Conservation (phyloP, 73 alveolate genomes). For the Durusdinium trenchii region DNA sequence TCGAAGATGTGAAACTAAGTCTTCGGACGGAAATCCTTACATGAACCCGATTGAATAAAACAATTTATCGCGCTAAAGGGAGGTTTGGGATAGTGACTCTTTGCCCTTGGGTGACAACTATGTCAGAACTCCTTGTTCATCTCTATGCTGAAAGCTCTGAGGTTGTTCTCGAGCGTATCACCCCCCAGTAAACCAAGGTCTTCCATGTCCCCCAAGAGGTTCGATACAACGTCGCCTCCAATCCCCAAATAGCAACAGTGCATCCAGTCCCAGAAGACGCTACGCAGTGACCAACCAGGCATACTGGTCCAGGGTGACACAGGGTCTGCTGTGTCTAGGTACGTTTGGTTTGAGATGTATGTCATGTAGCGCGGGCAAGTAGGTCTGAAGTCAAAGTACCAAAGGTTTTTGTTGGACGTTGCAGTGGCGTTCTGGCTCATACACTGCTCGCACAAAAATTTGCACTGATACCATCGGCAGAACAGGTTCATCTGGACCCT, state of each 20-base stretch:
- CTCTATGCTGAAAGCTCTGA: background rate
- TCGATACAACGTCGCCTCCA: background rate
- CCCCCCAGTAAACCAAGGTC: background rate
- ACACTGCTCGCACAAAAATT: background rate
- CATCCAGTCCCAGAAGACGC: background rate
- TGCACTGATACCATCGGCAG: background rate
- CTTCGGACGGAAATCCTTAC: background rate
- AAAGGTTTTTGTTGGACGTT: background rate
- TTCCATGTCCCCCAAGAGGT: background rate
- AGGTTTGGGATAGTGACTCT: background rate
- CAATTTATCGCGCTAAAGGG: too few relatives aligned
- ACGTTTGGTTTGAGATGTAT: background rate
- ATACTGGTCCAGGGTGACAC: constrained; percentile 5
- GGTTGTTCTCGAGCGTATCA: background rate
- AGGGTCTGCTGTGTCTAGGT: background rate
- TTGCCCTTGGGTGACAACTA: background rate
- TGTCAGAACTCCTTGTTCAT: background rate
- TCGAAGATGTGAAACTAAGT: background rate
- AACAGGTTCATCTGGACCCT: background rate
- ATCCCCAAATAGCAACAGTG: background rate
- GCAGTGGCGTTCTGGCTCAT: background rate
- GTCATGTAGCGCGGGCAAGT: background rate
- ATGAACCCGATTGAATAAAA: background rate
- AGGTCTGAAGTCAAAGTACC: background rate
- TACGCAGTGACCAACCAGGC: constrained; percentile 5